phyloP scores from a whole-genome alignment of 257 asterid species.

The Nicotiana knightiana region DNA sequence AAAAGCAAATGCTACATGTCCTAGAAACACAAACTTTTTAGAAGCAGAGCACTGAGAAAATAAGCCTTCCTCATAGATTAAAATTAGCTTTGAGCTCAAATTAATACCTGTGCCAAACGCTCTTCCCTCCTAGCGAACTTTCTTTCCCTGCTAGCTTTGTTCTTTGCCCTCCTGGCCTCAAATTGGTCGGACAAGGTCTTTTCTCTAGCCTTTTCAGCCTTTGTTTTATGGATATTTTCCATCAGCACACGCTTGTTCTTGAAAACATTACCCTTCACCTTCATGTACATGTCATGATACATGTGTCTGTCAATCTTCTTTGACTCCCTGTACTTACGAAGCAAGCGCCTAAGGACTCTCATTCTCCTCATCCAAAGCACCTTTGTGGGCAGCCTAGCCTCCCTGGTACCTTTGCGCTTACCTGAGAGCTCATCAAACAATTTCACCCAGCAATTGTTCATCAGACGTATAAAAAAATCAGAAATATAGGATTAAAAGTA shows the following conservation, averaged over 20 bases:
- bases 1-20: background rate
- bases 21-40: background rate
- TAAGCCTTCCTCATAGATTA: background rate
- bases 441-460: background rate
- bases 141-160: constrained; percentile 11
- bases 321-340: constrained; percentile 9
- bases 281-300: constrained; percentile 11
- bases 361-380: constrained; percentile 12
- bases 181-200: constrained; percentile 1
- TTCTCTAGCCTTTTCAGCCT: constrained; percentile 11
- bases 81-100: background rate
- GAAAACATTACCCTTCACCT: constrained; percentile 9
- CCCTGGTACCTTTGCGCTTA: constrained; percentile 13
- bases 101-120: constrained; percentile 8
- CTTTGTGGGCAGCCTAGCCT: constrained; percentile 8
- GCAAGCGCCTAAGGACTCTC: constrained; percentile 11
- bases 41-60: background rate
- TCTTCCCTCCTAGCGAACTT: constrained; percentile 5
- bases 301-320: constrained; percentile 10
- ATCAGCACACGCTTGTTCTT: constrained; percentile 14
- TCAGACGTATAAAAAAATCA: background rate
- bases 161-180: constrained; percentile 12
- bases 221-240: constrained; percentile 6
- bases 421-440: background rate
- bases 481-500: background rate